Base-by-base conservation (phyloP, 2,329 filamentous ascomycete species). In the Davidsoniella neocaledoniae region DNA sequence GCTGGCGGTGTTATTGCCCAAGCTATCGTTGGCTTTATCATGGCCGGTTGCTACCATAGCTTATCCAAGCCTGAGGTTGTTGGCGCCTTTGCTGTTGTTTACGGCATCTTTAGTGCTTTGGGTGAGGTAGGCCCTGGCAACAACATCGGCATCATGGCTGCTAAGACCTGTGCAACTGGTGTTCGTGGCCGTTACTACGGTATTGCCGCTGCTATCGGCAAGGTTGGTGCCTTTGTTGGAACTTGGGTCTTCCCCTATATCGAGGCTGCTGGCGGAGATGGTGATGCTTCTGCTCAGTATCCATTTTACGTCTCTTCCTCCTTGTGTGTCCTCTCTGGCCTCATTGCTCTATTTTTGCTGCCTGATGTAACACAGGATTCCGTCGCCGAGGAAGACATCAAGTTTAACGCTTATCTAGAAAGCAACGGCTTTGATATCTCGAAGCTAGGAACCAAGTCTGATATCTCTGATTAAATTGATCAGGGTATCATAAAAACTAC, bases 101-200 rank as follows among this genome's bases (percentile, higher is more conserved):
- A 63, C 5, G 64, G 63, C 5, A 62, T 66, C 26, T 66, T 66
- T 54, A 57, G 62, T 38, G 58, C 63, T 0, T 60, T 65, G 2
- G 64, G 64, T 43, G 64, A 66, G 62, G 66, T 93, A 39, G 87
- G 88, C 0, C 86, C 88, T 0, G 88, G 88, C 10, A 84, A 94
- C 68, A 94, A 94, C 62, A 94, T 94, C 57, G 87, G 87, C 2
- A 73, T 94, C 0, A 64, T 93, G 26, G 87, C 88, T 0, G 83
- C 83, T 43, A 94, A 94, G 69, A 88, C 85, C 2, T 87, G 80
- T 58, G 86, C 88, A 0, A 94, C 88, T 4, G 82, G 83, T 16
- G 81, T 95, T n/a, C 76, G 87, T 38, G 88, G 87, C 2, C 70
- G 69, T 41, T 82, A 81, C 64, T 81, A 82, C 57, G 78, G 81